These are phyloP conservation scores for Coemansia sp. DNA, from an alignment of 192 early-diverging fungal genomes.

Conservation along the genomic window DNA sequence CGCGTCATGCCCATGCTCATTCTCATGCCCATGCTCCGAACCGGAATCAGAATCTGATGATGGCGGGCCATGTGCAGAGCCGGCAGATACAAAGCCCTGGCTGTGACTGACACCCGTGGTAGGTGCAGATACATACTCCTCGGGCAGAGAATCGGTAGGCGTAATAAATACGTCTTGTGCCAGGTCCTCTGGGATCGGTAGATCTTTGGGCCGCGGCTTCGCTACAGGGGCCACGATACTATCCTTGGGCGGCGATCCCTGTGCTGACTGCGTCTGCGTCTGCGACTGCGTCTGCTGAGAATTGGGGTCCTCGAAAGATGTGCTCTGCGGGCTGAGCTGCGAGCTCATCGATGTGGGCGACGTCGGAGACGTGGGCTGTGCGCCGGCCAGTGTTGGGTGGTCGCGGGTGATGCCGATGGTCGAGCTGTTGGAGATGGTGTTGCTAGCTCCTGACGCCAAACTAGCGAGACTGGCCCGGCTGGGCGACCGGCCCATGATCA, in stretches of 20 bases:
- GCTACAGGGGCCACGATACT: background rate
- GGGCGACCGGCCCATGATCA: conserved; percentile 48
- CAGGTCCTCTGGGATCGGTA: background rate
- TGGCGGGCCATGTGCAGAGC: background rate
- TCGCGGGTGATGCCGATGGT: conserved; percentile 30
- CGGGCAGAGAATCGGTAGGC: background rate
- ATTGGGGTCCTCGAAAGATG: conserved; percentile 35
- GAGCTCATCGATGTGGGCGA: conserved; percentile 15
- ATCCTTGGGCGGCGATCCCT: background rate
- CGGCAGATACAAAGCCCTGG: conserved; percentile 1
- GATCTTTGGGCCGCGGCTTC: background rate
- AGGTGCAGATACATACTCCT: background rate
- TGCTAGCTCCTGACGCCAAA: conserved; percentile 28
- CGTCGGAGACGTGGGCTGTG: conserved; percentile 24
- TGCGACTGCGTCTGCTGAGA: conserved; percentile 22
- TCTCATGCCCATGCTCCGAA: no score
- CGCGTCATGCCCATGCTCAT: background rate
- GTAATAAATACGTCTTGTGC: background rate
- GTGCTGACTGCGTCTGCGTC: background rate
- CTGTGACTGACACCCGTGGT: background rate
- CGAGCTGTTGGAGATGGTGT: conserved; percentile 35
- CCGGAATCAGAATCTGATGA: background rate
- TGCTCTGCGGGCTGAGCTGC: conserved; percentile 42
- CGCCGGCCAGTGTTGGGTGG: background rate
- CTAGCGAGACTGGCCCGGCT: conserved; percentile 32